These are phyloP conservation scores for Viola odorata DNA, from an alignment of 345 rosid genomes.

Conservation along the genomic window DNA sequence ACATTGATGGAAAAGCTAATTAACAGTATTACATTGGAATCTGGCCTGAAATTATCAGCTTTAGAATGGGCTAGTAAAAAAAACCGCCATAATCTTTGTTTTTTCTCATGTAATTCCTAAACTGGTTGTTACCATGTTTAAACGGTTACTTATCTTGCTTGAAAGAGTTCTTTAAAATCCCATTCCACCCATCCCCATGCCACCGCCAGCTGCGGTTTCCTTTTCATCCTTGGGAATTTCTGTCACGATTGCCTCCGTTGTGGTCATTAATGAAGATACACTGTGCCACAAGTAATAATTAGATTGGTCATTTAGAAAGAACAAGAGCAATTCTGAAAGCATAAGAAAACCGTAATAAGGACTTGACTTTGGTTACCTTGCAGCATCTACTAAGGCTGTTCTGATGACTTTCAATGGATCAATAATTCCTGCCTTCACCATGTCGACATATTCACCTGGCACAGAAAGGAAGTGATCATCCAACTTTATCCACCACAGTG, in stretches of 20 bases:
- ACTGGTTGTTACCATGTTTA: too few relatives aligned
- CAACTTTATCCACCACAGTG: neutral
- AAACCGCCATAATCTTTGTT: too few relatives aligned
- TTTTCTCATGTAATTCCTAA: too few relatives aligned
- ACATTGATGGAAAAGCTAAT: neutral
- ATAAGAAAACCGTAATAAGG: neutral
- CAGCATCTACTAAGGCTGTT: slow-evolving; percentile 94
- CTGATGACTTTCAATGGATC: slow-evolving; percentile 93
- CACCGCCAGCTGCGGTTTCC: slow-evolving; percentile 41
- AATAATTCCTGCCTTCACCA: slow-evolving; percentile 84
- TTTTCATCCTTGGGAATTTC: slow-evolving; percentile 81
- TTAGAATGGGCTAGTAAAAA: neutral
- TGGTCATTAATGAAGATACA: slow-evolving; percentile 82
- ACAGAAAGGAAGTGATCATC: neutral
- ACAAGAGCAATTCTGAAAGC: neutral
- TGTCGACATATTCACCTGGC: slow-evolving; percentile 85
- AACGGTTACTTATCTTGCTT: slow-evolving; percentile 8
- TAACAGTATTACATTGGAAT: neutral
- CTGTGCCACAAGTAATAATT: slow-evolving; percentile 28
- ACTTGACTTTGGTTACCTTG: slow-evolving; percentile 42
- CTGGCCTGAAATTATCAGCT: neutral
- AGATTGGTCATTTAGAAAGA: neutral
- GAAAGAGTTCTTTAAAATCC: slow-evolving; percentile 39
- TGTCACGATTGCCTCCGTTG: slow-evolving; percentile 77
- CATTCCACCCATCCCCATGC: slow-evolving; percentile 49